Evolutionary conservation across 208 protist species (phyloP).

Genomic region (Wallacemonas collosoma): DNA sequence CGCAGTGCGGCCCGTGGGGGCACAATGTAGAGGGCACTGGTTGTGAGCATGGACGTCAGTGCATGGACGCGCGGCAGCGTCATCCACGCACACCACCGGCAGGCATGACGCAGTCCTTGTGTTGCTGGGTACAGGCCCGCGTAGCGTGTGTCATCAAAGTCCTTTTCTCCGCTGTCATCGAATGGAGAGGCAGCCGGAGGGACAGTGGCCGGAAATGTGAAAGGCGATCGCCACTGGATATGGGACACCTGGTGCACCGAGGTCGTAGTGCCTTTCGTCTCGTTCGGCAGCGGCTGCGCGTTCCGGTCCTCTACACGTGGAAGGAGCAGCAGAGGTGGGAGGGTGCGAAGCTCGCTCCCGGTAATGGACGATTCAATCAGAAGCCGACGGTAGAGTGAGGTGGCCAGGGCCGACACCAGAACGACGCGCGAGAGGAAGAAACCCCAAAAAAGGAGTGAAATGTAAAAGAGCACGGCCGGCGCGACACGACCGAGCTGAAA

Average conservation of each 20-base stretch:
- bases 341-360: background rate
- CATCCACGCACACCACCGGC: background rate
- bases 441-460: conserved; percentile 34
- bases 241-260: background rate
- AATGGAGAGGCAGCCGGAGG: too few relatives aligned
- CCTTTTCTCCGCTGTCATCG: too few relatives aligned
- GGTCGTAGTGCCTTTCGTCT: background rate
- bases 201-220: background rate
- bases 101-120: background rate
- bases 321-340: conserved; percentile 6
- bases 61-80: background rate
- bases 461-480: conserved; percentile 48
- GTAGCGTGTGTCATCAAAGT: too few relatives aligned
- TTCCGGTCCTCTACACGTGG: background rate
- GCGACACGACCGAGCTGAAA: conserved; percentile 23
- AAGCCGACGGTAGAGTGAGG: background rate
- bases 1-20: conserved; percentile 28
- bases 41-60: background rate
- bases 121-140: too few relatives aligned
- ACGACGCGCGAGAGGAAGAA: conserved; percentile 14
- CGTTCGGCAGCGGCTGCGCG: background rate
- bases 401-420: conserved; percentile 22
- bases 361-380: conserved; percentile 23
- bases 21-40: background rate
- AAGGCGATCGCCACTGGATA: background rate